A percentile compares a stretch with the other conserved stretches of the same genome.
These are phyloP conservation scores for Fistulinella cinereoalba DNA, from an alignment of 1,284 basidiomycete genomes.

Conservation along the genomic window DNA sequence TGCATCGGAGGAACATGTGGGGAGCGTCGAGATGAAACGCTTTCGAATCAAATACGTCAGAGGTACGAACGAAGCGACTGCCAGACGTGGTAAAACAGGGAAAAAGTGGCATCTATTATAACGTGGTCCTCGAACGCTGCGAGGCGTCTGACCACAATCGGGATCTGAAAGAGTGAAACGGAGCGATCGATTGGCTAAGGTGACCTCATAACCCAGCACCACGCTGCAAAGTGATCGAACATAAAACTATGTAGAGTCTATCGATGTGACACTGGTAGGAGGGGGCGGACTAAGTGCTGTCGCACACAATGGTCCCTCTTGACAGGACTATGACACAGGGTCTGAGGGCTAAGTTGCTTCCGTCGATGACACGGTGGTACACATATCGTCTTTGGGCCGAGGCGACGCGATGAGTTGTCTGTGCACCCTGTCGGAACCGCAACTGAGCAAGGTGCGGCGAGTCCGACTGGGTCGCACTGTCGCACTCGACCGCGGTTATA, in stretches of 20 bases:
- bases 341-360: slow-evolving; percentile 19
- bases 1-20: slow-evolving; percentile 21
- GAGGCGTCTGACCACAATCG: slow-evolving; percentile 9
- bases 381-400: slow-evolving; percentile 4
- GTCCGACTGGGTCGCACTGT: slow-evolving; percentile 12
- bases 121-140: slow-evolving; percentile 8
- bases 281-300: too few relatives aligned
- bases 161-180: slow-evolving; percentile 12
- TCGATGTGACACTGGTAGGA: too few relatives aligned
- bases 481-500: slow-evolving; percentile 1
- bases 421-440: slow-evolving; percentile 4
- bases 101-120: slow-evolving; percentile 1
- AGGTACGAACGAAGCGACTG: slow-evolving; percentile 6
- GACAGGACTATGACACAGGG: slow-evolving; percentile 8
- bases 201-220: slow-evolving; percentile 9
- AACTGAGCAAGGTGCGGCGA: background rate
- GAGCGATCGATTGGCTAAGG: slow-evolving; percentile 3
- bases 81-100: slow-evolving; percentile 5
- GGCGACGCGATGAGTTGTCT: background rate
- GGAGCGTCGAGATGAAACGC: slow-evolving; percentile 27
- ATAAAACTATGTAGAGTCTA: background rate
- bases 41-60: slow-evolving; percentile 23
- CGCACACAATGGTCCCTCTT: too few relatives aligned
- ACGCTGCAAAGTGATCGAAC: background rate
- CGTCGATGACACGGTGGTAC: slow-evolving; percentile 8